Conservation (phyloP, 805 yeast genomes). For the Hanseniaspora vineae region DNA sequence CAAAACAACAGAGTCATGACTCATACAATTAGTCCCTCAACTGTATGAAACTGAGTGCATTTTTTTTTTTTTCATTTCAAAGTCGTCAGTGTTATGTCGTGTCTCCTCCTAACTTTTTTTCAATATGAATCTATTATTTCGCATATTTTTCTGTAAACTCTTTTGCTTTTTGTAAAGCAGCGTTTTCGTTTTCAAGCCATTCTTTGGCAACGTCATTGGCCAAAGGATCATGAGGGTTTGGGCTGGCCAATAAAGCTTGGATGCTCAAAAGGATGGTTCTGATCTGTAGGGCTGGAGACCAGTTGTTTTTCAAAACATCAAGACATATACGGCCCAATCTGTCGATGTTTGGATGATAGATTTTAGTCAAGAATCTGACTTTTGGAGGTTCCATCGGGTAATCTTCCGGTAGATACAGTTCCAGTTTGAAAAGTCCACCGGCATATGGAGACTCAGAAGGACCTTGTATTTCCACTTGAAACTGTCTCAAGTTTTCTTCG, state of each 20-base stretch:
- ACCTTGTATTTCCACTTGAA: slow-evolving; percentile 84
- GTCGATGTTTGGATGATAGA: slow-evolving; percentile 95
- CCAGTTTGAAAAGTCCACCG: slow-evolving; percentile 68
- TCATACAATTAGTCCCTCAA: too few species aligned
- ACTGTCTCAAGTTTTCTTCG: slow-evolving; percentile 86
- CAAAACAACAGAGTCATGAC: too few species aligned
- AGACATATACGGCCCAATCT: slow-evolving; percentile 89
- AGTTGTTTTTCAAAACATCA: slow-evolving; percentile 85
- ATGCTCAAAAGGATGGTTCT: slow-evolving; percentile 82
- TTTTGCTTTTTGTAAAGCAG: slow-evolving; percentile 69
- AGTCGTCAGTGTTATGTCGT: too few species aligned
- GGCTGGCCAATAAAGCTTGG: slow-evolving; percentile 89
- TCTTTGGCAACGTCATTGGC: slow-evolving; percentile 97
- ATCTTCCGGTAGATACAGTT: slow-evolving; percentile 86
- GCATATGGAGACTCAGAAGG: slow-evolving; percentile 89
- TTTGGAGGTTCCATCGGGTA: slow-evolving; percentile 98
- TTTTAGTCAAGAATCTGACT: slow-evolving; percentile 83
- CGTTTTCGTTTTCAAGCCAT: slow-evolving; percentile 77
- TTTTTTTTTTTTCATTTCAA: background rate
- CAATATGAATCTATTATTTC: slow-evolving; percentile 1
- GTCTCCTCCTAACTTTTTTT: too few species aligned
- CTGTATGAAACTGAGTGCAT: too few species aligned
- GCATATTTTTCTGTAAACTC: slow-evolving; percentile 31
- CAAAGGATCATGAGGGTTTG: slow-evolving; percentile 95
- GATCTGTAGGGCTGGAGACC: slow-evolving; percentile 97